Evolutionary conservation across 441 rosid species (phyloP), one percentile per base, ranked within the genome.

Genomic region (Corymbia calophylla): DNA sequence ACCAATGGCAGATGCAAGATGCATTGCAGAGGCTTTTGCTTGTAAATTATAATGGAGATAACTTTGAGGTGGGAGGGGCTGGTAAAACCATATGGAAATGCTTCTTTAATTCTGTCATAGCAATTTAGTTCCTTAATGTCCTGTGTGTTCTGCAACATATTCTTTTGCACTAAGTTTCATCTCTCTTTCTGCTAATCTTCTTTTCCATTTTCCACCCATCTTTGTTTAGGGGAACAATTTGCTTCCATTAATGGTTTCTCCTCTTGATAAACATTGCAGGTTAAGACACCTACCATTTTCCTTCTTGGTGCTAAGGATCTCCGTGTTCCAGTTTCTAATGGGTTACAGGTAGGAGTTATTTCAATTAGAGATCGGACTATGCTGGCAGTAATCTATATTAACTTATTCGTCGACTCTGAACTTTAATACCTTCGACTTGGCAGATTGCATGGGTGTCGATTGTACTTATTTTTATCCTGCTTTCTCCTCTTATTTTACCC

Each of bases 281-380:
- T 95, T 89, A 98, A 98, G 93, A 93, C 99, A 77, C 99, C 99
- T 5, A 95, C 97, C 80, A 87, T 97, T 64, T 93, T 98, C 92
- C 97, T 98, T 86, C 89, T 97, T 88, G 99, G 99, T 88, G 94
- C 96, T 86, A 91, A 93, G 89, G 99, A 97, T 95, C 99, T 95
- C n/a, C 99, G 98, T 49, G 99, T 98, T 90, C 98, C 99, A 7
- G 92, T 93, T 80, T 94, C 98, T 68, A 95, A 95, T 89, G 99
- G 99, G 89, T 86, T 97, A 89, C 99, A 96, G 90, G 99, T 96
- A 93, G 94, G 96, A 89, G 84, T 77, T 5, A 77, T 77, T 44
- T 44, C n/a, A 44, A 25, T 77, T 44, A 77, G 53, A 77, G 84
- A 25, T 44, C 5, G 18, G n/a, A 44, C 51, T 44, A 77, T 12